Percentiles rank a stretch among this genome's conserved stretches.
These are phyloP conservation scores for Russula sp. DNA, from an alignment of 768 basidiomycete genomes.

Conservation along the genomic window DNA sequence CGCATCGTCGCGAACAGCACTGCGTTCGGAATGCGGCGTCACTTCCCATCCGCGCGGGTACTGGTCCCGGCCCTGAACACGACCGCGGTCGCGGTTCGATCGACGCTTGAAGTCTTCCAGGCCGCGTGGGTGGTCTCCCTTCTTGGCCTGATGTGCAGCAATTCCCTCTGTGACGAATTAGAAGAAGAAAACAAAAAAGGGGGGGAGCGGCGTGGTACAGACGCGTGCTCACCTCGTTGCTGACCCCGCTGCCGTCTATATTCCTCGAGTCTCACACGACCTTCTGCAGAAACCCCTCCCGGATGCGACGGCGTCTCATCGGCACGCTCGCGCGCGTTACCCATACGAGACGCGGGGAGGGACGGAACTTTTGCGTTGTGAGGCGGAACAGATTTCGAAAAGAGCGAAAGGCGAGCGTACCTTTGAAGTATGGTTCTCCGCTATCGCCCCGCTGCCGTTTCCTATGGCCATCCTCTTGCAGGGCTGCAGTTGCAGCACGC, in stretches of 20 bases:
- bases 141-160: conserved; percentile 48
- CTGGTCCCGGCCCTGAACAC: conserved; percentile 31
- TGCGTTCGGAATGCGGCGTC: conserved; percentile 56
- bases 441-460: conserved; percentile 59
- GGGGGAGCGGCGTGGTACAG: neutral
- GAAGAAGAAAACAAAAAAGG: too few relatives aligned
- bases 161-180: conserved; percentile 55
- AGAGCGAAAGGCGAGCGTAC: conserved; percentile 36
- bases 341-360: conserved; percentile 52
- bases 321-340: conserved; percentile 65
- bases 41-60: conserved; percentile 45
- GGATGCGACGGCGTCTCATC: conserved; percentile 94
- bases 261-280: conserved; percentile 69
- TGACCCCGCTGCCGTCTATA: conserved; percentile 63
- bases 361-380: conserved; percentile 56
- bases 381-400: neutral
- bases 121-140: conserved; percentile 61
- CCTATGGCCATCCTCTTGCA: conserved; percentile 46
- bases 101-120: conserved; percentile 91
- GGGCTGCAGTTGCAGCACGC: conserved; percentile 39
- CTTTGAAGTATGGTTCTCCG: conserved; percentile 79
- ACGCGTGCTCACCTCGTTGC: conserved; percentile 46
- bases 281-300: conserved; percentile 78
- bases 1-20: conserved; percentile 46
- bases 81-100: conserved; percentile 63